A percentile compares a stretch with the other conserved stretches of the same genome.
Conservation (phyloP, 345 rosid species). For the Brassica nigra region DNA sequence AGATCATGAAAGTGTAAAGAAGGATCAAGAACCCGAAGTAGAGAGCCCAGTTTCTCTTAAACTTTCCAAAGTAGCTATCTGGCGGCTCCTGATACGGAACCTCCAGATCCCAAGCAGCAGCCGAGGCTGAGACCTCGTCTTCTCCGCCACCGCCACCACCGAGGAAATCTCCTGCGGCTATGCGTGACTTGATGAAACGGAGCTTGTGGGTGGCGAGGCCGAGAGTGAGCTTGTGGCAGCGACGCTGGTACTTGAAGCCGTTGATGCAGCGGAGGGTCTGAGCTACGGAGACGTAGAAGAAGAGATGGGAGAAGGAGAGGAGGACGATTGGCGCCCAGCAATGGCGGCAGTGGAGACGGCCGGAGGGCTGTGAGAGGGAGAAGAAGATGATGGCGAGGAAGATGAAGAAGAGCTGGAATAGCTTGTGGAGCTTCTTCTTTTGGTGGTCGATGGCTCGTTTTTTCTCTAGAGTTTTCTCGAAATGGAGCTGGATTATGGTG, state of each 20-base stretch:
- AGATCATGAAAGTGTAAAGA: slow-evolving; percentile 76
- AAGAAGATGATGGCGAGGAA: slow-evolving; percentile 70
- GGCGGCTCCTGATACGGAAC: slow-evolving; percentile 96
- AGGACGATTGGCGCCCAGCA: slow-evolving; percentile 83
- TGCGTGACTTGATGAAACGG: slow-evolving; percentile 70
- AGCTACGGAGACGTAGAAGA: slow-evolving; percentile 92
- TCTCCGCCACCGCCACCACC: slow-evolving; percentile 30
- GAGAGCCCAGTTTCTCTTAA: slow-evolving; percentile 95
- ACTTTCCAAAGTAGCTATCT: slow-evolving; percentile 88
- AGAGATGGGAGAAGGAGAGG: slow-evolving; percentile 81
- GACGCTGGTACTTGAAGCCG: slow-evolving; percentile 96
- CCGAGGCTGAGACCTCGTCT: slow-evolving; percentile 42
- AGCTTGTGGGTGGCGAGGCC: slow-evolving; percentile 89
- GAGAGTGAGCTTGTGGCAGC: slow-evolving; percentile 95
- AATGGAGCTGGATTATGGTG: slow-evolving; percentile 95
- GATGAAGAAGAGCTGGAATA: slow-evolving; percentile 87
- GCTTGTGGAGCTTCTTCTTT: slow-evolving; percentile 93
- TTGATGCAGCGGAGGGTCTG: slow-evolving; percentile 93
- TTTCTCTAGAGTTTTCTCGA: slow-evolving; percentile 94
- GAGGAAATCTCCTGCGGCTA: slow-evolving; percentile 47
- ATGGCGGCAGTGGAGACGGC: slow-evolving; percentile 85
- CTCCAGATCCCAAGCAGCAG: slow-evolving; percentile 67
- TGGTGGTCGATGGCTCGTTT: slow-evolving; percentile 93
- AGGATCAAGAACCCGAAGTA: slow-evolving; percentile 91
- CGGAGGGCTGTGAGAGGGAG: slow-evolving; percentile 55